phyloP scores from a whole-genome alignment of 352 stramenopile species.

The Phytophthora nicotianae region DNA sequence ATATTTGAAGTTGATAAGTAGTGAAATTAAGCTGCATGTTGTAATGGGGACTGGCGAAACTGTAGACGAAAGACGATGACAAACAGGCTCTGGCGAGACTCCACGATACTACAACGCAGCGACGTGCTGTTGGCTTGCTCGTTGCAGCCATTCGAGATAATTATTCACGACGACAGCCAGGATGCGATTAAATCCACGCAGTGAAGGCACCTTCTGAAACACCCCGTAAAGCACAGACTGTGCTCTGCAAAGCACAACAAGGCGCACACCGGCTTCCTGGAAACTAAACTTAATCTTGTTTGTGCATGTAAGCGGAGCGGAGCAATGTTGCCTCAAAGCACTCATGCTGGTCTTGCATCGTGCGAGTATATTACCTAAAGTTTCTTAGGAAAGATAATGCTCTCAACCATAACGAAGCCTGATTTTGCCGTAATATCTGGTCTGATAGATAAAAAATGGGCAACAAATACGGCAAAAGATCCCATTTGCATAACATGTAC shows the following conservation, averaged over 20 bases:
- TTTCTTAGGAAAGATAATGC: no score
- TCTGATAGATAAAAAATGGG: no score
- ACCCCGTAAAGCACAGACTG: no score
- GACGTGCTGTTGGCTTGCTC: background rate
- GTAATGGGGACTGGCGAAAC: constrained; percentile 15
- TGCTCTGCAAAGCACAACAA: background rate
- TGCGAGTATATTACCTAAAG: no score
- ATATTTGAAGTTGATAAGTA: constrained; percentile 23
- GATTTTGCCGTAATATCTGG: no score
- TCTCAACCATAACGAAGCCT: no score
- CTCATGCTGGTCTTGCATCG: no score
- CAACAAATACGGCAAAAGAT: no score
- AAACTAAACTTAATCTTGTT: background rate
- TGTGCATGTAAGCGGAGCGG: background rate
- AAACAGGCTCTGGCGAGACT: constrained; percentile 1
- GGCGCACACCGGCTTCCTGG: background rate
- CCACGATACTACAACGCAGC: constrained; percentile 1
- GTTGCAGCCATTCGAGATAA: background rate
- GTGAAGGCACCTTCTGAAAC: no score
- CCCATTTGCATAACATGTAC: no score
- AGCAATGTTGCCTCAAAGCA: background rate
- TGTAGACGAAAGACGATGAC: constrained; percentile 16
- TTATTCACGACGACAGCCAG: no score
- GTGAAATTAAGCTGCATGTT: constrained; percentile 30
- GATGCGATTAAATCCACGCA: constrained; percentile 4